Conservation (phyloP, 1,284 basidiomycete genomes). For the Puccinia triticina region DNA sequence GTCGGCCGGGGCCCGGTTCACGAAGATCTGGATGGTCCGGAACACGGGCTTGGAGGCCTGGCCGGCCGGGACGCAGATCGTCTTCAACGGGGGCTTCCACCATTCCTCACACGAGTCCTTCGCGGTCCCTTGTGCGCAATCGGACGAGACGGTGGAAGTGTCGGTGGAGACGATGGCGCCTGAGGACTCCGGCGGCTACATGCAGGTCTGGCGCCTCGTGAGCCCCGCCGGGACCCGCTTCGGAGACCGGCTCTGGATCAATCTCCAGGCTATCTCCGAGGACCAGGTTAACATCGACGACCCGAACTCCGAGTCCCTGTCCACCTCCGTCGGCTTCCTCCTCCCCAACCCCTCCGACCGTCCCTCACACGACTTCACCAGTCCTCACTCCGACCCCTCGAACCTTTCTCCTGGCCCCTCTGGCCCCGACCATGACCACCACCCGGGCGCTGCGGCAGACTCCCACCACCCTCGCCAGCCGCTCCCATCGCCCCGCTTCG, state of each 20-base stretch:
- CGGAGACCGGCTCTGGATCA: slow-evolving; percentile 73
- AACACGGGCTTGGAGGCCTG: slow-evolving; percentile 70
- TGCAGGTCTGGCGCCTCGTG: slow-evolving; percentile 73
- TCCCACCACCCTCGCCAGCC: not conserved
- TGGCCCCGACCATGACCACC: not conserved
- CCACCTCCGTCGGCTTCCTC: slow-evolving; percentile 41
- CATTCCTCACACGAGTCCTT: slow-evolving; percentile 61
- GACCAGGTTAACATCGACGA: slow-evolving; percentile 40
- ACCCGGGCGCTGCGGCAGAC: too few relatives aligned
- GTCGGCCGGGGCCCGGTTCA: slow-evolving; percentile 78
- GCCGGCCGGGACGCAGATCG: slow-evolving; percentile 70
- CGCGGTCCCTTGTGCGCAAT: slow-evolving; percentile 65
- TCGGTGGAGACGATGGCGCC: slow-evolving; percentile 79
- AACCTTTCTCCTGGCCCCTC: not conserved
- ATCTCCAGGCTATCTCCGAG: slow-evolving; percentile 28
- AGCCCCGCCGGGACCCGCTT: slow-evolving; percentile 69
- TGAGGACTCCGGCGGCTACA: slow-evolving; percentile 71
- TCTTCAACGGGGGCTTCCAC: slow-evolving; percentile 70
- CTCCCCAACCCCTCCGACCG: slow-evolving; percentile 8
- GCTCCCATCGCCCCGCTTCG: not conserved
- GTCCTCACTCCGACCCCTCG: not conserved
- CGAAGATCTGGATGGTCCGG: slow-evolving; percentile 75
- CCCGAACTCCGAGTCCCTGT: slow-evolving; percentile 24
- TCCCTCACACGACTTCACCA: not conserved
- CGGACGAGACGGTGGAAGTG: slow-evolving; percentile 69